Evolutionary conservation across 768 basidiomycete species (phyloP), one percentile per base, ranked within the genome.

Genomic region (Serendipita vermifera): DNA sequence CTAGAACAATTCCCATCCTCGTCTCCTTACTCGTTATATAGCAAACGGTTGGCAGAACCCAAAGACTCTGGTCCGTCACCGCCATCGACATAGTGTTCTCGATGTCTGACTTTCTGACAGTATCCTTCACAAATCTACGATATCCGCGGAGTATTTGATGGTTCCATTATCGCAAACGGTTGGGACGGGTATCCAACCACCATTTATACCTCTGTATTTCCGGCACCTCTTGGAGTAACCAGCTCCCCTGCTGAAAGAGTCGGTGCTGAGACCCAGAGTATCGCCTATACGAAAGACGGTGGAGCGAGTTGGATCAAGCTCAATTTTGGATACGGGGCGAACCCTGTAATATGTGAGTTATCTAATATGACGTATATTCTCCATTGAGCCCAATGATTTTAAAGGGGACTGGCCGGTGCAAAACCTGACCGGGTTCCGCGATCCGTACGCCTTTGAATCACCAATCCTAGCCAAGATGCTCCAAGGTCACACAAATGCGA

Each of bases 71-170:
- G 58, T 60, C 5, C 5, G 59, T 55, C 0, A 6, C 17, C 13
- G 36, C 13, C 13, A 38, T 38, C 9, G 40, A 9, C 26, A 31
- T 31, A 11, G 7, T 33, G 7, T 35, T 15, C 3, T 14, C 9
- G n/a, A 15, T 14, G 33, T 20, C 38, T 31, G 11, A 40, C 4
- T 17, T 14, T 2, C 22, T n/a, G 1, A 24, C 38, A 62, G 62
- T 59, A 55, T 41, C 62, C 62, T n/a, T 56, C 55, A n/a, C 27
- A 58, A 24, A 36, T 61, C n/a, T 62, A 62, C 58, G 62, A 62
- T 38, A 62, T 62, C 33, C 61, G 61, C 3, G 61, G 61, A 17
- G 61, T 64, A 3, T 62, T 62, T 33, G 63, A 64, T 27, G 61
- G 61, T 20, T 54, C 56, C 0, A 61, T 62, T 22, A 59, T 64